phyloP scores from a whole-genome alignment of 164 flowering plant species.

The Protea cynaroides region DNA sequence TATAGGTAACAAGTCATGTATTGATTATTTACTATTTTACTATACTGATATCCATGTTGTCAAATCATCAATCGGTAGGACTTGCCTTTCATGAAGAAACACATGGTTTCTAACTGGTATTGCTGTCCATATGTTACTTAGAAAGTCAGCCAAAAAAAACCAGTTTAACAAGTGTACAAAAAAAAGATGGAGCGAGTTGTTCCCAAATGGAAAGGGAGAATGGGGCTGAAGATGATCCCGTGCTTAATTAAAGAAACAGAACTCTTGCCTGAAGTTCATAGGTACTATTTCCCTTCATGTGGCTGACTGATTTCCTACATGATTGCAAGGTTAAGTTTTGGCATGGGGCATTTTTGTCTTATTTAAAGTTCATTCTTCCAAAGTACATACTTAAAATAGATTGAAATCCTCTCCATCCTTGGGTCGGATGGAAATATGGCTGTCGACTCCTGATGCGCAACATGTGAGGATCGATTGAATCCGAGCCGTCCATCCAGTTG shows the following conservation, averaged over 20 bases:
- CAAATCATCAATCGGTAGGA: no score
- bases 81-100: no score
- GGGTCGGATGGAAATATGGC: no score
- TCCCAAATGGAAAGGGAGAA: background rate
- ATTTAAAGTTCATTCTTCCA: background rate
- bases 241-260: background rate
- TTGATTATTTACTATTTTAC: no score
- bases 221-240: background rate
- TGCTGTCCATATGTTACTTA: constrained; percentile 2
- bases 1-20: no score
- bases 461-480: no score
- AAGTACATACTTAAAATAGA: no score
- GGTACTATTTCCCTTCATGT: constrained; percentile 6
- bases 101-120: background rate
- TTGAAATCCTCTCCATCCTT: no score
- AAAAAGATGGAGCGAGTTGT: constrained; percentile 6
- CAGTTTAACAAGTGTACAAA: background rate
- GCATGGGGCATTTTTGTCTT: background rate
- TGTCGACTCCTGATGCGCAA: no score
- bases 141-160: constrained; percentile 10
- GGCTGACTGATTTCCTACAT: background rate
- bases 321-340: background rate
- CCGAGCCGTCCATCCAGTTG: no score
- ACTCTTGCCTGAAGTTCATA: constrained; percentile 4
- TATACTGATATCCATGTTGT: no score